Conservation (phyloP, 164 flowering plant genomes). For the Hamamelis virginiana region DNA sequence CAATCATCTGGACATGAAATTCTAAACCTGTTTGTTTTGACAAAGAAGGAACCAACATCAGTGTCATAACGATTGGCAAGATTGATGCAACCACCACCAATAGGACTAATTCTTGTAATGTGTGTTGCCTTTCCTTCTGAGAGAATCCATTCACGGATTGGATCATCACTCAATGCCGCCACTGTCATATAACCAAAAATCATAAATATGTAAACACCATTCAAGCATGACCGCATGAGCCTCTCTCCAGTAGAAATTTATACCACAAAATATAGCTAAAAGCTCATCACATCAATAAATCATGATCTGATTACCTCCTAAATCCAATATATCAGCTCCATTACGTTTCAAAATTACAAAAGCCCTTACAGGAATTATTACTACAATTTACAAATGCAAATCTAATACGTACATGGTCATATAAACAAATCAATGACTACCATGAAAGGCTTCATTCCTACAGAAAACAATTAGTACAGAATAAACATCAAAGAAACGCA, state of each 20-base stretch:
- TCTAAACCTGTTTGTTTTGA: constrained; percentile 78
- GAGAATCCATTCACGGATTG: constrained; percentile 83
- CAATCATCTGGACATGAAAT: not conserved
- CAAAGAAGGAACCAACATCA: constrained; percentile 90
- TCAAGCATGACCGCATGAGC: constrained; percentile 1
- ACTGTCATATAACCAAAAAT: constrained; percentile 34
- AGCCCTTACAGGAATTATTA: too few species aligned
- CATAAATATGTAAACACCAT: not conserved
- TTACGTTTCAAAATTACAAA: too few species aligned
- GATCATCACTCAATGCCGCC: constrained; percentile 73
- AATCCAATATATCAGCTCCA: too few species aligned
- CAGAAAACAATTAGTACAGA: too few species aligned
- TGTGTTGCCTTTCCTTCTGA: constrained; percentile 85
- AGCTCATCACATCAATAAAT: too few species aligned
- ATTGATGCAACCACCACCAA: constrained; percentile 98
- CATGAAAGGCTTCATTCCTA: too few species aligned
- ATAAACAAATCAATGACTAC: too few species aligned
- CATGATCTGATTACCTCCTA: too few species aligned
- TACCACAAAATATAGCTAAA: too few species aligned
- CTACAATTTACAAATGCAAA: too few species aligned
- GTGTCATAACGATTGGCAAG: constrained; percentile 83
- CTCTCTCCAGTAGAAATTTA: not conserved
- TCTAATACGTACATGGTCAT: too few species aligned
- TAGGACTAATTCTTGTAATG: constrained; percentile 65
- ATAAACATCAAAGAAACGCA: too few species aligned